A percentile compares a stretch with the other conserved stretches of the same genome.
Evolutionary conservation across 208 protist genomes (phyloP).

Genomic region (Leptomonas pyrrhocoris): DNA sequence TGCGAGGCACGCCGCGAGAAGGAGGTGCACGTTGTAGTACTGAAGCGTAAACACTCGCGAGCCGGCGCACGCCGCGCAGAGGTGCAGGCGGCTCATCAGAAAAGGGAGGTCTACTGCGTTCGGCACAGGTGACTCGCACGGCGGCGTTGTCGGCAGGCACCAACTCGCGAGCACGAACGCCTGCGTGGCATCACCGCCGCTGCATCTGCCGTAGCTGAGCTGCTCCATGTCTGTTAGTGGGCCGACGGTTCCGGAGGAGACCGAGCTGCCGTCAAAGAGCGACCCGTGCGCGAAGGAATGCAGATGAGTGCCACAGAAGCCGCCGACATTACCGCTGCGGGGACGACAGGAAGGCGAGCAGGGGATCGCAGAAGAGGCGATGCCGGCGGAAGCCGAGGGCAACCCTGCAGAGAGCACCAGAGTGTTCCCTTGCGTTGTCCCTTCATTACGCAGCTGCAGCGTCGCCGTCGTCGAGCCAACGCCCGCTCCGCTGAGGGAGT

Average conservation of each 20-base stretch:
- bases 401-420: constrained; percentile 1
- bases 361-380: not conserved
- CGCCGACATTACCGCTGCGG: not conserved
- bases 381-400: constrained; percentile 7
- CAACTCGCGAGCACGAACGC: constrained; percentile 18
- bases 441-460: not conserved
- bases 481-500: not conserved
- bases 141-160: constrained; percentile 15
- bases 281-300: not conserved
- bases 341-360: not conserved
- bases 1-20: constrained; percentile 41
- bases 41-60: constrained; percentile 39
- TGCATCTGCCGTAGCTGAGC: not conserved
- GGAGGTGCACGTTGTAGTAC: constrained; percentile 47
- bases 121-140: not conserved
- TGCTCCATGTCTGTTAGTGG: constrained; percentile 33
- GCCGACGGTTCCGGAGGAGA: constrained; percentile 28
- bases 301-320: no score
- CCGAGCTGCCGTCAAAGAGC: not conserved
- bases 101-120: constrained; percentile 7
- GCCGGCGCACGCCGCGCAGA: constrained; percentile 32
- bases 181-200: not conserved
- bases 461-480: not conserved
- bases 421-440: not conserved
- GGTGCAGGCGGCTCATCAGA: constrained; percentile 8